Evolutionary conservation across 495 filamentous ascomycete species (phyloP), one percentile per base, ranked within the genome.

Genomic region (Penicillium crystallinum): DNA sequence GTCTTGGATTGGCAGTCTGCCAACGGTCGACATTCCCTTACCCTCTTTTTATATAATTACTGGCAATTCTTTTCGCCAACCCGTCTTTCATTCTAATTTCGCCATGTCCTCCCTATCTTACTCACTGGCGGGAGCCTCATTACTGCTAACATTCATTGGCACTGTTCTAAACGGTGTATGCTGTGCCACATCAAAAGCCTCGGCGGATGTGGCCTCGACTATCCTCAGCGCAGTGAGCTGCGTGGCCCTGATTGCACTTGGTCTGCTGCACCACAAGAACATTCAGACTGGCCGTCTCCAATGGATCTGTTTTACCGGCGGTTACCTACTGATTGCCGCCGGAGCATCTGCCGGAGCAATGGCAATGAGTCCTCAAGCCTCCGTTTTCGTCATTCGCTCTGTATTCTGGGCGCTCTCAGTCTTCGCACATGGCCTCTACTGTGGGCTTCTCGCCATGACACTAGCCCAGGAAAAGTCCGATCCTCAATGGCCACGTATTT

Each of bases 101-200:
- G 50, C 11, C 31, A 63, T 68, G 58, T 43, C 43, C 37, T 55
- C 52, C 34, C 34, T 64, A 18, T 40, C 50, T 25, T 69, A 67
- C 45, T 41, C 54, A 11, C 23, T 73, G 36, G 68, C 67, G 22
- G 64, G 49, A 25, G 53, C 55, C 37, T 61, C 65, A 5, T 42
- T 68, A 5, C 36, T 66, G 15, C 59, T 51, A 17, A 65, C 67
- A 6, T 54, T 68, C 27, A 55, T 66, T 36, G 55, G 54, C 18
- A 70, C 65, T 1, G 55, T 76, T 25, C 53, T 72, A 31, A 63
- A 68, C 56, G 69, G 65, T 29, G 36, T 73, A n/a, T 67, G 57
- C 19, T 72, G 63, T 48, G 61, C 58, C 1, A 56, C 49, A 17
- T 62, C 61, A 21, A 53, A 59, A 46, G 54, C 58, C 22, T 53